These are phyloP conservation scores for Dothideomycetes sp. DNA, from an alignment of 2,329 filamentous ascomycete genomes.

Conservation along the genomic window DNA sequence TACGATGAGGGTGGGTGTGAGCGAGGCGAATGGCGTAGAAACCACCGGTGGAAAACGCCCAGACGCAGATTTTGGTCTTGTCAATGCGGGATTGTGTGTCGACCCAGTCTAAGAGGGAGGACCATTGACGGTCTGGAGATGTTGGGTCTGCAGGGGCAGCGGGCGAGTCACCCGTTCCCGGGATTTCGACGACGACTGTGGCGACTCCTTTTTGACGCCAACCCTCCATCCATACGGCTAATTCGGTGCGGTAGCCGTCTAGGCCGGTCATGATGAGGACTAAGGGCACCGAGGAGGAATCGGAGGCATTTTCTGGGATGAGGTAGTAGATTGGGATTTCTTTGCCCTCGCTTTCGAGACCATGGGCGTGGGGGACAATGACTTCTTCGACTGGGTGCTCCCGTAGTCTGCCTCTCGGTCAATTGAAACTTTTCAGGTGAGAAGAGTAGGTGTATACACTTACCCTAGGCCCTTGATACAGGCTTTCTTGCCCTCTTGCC, in stretches of 20 bases:
- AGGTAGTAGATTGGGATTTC: conserved; percentile 56
- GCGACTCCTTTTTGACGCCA: conserved; percentile 39
- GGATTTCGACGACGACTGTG: conserved; percentile 43
- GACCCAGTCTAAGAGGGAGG: conserved; percentile 44
- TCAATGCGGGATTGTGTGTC: conserved; percentile 37
- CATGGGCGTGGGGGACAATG: conserved; percentile 46
- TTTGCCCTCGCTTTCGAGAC: conserved; percentile 39
- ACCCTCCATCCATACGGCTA: conserved; percentile 40
- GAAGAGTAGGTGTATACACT: not conserved
- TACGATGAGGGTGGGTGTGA: conserved; percentile 42
- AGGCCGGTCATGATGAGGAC: conserved; percentile 48
- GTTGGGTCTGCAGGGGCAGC: conserved; percentile 34
- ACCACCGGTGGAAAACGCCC: conserved; percentile 49
- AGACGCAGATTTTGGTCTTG: conserved; percentile 36
- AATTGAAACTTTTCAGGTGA: not conserved
- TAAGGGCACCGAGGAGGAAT: conserved; percentile 35
- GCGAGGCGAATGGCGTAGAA: conserved; percentile 48
- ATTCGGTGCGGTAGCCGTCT: conserved; percentile 48
- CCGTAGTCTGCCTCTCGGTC: conserved; percentile 36
- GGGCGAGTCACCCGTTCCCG: conserved; percentile 47
- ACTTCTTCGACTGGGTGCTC: conserved; percentile 51
- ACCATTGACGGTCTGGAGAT: conserved; percentile 43
- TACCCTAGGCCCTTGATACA: conserved; percentile 45
- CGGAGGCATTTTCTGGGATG: conserved; percentile 37
- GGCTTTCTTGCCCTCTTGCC: conserved; percentile 52